Evolutionary conservation across 2,329 filamentous ascomycete species (phyloP), one percentile per base, ranked within the genome.

Genomic region (Alternaria angustiovoidea): DNA sequence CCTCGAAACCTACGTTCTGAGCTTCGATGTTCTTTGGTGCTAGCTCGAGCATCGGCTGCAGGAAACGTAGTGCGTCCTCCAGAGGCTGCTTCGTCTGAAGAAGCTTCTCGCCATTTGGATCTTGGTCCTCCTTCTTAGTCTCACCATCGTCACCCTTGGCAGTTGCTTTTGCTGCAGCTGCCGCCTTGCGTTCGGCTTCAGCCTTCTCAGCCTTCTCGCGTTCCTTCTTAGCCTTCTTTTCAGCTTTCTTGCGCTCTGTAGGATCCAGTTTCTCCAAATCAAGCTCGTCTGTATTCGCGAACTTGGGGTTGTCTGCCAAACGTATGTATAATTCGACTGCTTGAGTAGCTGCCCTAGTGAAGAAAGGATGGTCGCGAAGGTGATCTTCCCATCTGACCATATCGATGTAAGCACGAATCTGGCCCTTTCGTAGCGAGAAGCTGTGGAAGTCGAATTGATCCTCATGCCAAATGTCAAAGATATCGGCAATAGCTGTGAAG

Each of bases 361-460:
- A 99, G 82, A 96, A 97, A 1, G 95, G 95, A 77, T 99, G 95
- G 71, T 96, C 91, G 55, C 93, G 89, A 44, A 98, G 81, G 63
- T 89, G 88, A 75, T 99, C 94, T 77, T 98, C 94, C 96, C 95
- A 99, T 69, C 91, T 88, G 47, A 99, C 85, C 93, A 99, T 97
- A 70, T 97, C 94, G 41, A 99, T 84, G 75, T 99, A 99, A 1
- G 95, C 92, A 57, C 94, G 86, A 62, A 98, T 92, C 84, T 97
- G 94, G 14, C 96, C 96, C 80, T 98, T 99, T 20, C 95, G 86
- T n/a, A 99, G 83, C 20, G 93, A 97, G 80, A 99, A 99, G 77
- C 89, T 93, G 84, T 99, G 96, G 83, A 99, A 99, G 78, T 99
- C 95, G 72, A 98, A 97, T 75, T 99, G 95, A 71, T 99, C 95